These are phyloP conservation scores for Colletotrichum acutatum DNA, from an alignment of 2,329 filamentous ascomycete genomes.

Conservation along the genomic window DNA sequence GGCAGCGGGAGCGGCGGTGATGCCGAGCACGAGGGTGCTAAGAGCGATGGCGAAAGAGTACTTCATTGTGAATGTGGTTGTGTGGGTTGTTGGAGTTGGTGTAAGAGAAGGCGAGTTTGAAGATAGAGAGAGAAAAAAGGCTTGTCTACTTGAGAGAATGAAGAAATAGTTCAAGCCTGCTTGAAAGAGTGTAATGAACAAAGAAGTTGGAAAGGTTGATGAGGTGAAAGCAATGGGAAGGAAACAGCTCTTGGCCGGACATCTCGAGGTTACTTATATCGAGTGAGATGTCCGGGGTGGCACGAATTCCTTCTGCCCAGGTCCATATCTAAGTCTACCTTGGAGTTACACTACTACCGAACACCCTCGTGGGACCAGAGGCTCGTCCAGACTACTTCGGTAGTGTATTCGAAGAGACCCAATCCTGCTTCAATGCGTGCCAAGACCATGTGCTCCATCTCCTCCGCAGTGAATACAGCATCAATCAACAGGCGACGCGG, in stretches of 20 bases:
- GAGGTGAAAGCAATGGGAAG: constrained; percentile 7
- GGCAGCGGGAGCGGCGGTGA: constrained; percentile 24
- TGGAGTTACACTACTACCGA: constrained; percentile 4
- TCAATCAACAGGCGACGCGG: constrained; percentile 35
- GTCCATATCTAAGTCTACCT: neutral
- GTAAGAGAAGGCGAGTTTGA: neutral
- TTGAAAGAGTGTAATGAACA: constrained; percentile 31
- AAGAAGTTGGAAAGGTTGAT: neutral
- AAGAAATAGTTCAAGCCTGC: constrained; percentile 32
- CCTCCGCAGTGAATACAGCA: constrained; percentile 15
- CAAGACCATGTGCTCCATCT: constrained; percentile 11
- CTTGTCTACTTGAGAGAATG: constrained; percentile 28
- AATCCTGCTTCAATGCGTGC: neutral
- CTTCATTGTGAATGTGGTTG: constrained; percentile 25
- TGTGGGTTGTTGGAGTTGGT: neutral
- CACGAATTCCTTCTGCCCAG: neutral
- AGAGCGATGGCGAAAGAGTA: constrained; percentile 26
- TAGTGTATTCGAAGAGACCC: neutral
- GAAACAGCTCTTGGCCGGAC: neutral
- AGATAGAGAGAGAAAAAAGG: neutral
- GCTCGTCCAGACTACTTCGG: constrained; percentile 1
- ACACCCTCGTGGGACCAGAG: neutral
- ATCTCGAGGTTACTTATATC: constrained; percentile 29
- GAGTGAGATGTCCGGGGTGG: neutral
- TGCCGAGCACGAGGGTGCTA: constrained; percentile 30